Percentiles rank a stretch among this genome's conserved stretches.
These are phyloP conservation scores for Microstegium vimineum DNA, from an alignment of 176 grass and related monocot species.

Conservation along the genomic window DNA sequence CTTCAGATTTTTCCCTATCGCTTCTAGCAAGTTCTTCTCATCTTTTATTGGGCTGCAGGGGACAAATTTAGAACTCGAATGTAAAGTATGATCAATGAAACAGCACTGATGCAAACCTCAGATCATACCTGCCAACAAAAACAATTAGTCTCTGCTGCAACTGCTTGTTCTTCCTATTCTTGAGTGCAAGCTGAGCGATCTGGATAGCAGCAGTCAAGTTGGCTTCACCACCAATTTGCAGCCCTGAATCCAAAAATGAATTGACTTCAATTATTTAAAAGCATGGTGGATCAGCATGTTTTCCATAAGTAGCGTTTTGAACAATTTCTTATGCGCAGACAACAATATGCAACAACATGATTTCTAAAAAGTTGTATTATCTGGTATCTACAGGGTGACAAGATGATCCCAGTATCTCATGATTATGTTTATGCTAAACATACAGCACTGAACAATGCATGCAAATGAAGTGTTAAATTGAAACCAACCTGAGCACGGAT, in stretches of 20 bases:
- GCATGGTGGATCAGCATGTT: background rate
- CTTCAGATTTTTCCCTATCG: slow-evolving; percentile 61
- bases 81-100: background rate
- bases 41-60: slow-evolving; percentile 40
- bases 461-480: background rate
- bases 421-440: background rate
- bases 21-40: slow-evolving; percentile 48
- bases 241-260: background rate
- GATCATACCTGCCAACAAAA: slow-evolving; percentile 65
- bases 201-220: slow-evolving; percentile 50
- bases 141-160: slow-evolving; percentile 64
- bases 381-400: background rate
- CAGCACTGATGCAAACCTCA: background rate
- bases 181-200: slow-evolving; percentile 64
- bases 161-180: slow-evolving; percentile 57
- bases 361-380: background rate
- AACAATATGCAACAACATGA: background rate
- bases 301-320: background rate
- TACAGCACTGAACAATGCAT: background rate
- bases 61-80: background rate
- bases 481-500: background rate
- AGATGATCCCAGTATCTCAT: background rate
- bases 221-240: slow-evolving; percentile 54
- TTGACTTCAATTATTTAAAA: background rate
- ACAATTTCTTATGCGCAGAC: background rate